Evolutionary conservation across 2,329 filamentous ascomycete genomes (phyloP).

Genomic region (Penicillium sp.): DNA sequence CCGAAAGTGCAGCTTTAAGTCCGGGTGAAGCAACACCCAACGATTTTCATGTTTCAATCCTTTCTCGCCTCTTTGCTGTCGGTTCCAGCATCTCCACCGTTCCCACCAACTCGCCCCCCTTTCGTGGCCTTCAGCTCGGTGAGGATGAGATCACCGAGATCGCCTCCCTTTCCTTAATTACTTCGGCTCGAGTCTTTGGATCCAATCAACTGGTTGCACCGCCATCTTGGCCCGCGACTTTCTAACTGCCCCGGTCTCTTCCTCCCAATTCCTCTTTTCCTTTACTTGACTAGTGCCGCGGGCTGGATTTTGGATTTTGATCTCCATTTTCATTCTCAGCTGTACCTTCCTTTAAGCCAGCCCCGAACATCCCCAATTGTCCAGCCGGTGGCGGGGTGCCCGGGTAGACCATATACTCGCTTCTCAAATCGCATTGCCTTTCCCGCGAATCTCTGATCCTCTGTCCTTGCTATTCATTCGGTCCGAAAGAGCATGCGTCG

Average conservation of each 20-base stretch:
- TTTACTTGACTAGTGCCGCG: neutral
- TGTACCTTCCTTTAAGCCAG: conserved; percentile 5
- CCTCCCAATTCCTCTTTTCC: neutral
- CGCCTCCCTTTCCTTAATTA: conserved; percentile 16
- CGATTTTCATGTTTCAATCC: conserved; percentile 11
- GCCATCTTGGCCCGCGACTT: conserved; percentile 17
- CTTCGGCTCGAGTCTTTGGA: conserved; percentile 13
- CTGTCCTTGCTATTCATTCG: neutral
- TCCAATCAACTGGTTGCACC: conserved; percentile 22
- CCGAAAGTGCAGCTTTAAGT: conserved; percentile 15
- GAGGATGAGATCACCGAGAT: conserved; percentile 24
- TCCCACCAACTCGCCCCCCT: neutral
- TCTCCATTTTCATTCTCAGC: conserved; percentile 9
- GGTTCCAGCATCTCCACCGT: conserved; percentile 11
- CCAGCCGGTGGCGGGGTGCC: conserved; percentile 15
- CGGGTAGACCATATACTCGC: conserved; percentile 12
- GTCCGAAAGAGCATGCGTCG: conserved; percentile 16
- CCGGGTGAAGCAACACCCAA: conserved; percentile 9
- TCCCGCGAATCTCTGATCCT: neutral
- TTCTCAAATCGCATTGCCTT: conserved; percentile 7
- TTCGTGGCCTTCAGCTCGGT: conserved; percentile 9
- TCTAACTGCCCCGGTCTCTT: conserved; percentile 18
- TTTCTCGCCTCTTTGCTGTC: conserved; percentile 7
- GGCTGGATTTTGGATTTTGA: neutral
- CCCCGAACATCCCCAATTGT: conserved; percentile 9